Percentiles rank a stretch among this genome's conserved stretches.
These are phyloP conservation scores for Fusarium globosum DNA, from an alignment of 2,329 filamentous ascomycete species.

Conservation along the genomic window DNA sequence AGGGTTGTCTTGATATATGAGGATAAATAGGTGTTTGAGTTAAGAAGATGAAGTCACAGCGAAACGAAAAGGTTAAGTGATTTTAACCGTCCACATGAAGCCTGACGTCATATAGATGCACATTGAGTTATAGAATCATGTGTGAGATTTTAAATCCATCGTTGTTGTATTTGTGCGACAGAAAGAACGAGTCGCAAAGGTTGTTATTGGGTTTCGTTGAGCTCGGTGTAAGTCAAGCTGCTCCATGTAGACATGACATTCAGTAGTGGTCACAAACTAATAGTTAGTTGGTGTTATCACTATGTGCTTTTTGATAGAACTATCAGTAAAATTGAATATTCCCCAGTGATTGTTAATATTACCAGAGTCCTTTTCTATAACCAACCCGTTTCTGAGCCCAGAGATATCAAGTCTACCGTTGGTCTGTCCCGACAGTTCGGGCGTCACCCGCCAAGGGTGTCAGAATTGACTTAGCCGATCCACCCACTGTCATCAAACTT, in stretches of 20 bases:
- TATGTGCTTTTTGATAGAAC: rapidly evolving
- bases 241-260: background rate
- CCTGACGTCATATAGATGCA: constrained; percentile 14
- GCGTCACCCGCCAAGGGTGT: background rate
- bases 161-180: constrained; percentile 17
- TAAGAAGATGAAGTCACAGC: background rate
- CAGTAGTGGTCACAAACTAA: no score
- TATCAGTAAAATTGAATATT: rapidly evolving
- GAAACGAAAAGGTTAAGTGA: background rate
- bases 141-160: background rate
- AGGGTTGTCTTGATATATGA: background rate
- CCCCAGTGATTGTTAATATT: rapidly evolving
- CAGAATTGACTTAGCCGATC: background rate
- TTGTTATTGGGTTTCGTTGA: background rate
- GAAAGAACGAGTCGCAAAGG: background rate
- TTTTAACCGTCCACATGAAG: background rate
- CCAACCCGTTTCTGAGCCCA: background rate
- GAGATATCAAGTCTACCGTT: background rate
- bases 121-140: background rate
- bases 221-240: constrained; percentile 3
- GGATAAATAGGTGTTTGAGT: background rate
- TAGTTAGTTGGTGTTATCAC: background rate
- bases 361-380: rapidly evolving
- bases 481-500: background rate
- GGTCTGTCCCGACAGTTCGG: constrained; percentile 16